phyloP scores from a whole-genome alignment of 1,139 yeast species.

The Diutina ranongensis region DNA sequence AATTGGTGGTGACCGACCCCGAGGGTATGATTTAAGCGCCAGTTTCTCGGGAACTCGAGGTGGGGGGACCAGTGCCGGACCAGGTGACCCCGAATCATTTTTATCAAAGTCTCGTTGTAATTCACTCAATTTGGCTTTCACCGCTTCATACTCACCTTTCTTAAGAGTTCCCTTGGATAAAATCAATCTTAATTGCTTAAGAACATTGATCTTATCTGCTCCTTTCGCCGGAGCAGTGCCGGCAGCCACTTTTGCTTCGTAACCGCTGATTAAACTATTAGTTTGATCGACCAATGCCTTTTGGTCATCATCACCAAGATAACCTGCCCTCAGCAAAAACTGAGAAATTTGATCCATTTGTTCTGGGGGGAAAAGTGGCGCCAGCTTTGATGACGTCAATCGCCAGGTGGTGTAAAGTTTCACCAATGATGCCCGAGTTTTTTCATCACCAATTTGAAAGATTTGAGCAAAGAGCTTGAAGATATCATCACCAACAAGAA shows the following conservation, averaged over 20 bases:
- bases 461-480: slow-evolving; percentile 63
- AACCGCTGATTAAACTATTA: slow-evolving; percentile 22
- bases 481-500: slow-evolving; percentile 55
- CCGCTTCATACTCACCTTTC: slow-evolving; percentile 17
- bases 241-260: slow-evolving; percentile 16
- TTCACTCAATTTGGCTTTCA: not conserved
- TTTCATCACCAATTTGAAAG: slow-evolving; percentile 66
- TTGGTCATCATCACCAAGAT: slow-evolving; percentile 15
- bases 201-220: slow-evolving; percentile 28
- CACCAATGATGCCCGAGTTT: slow-evolving; percentile 60
- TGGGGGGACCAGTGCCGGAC: not conserved
- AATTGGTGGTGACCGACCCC: not conserved
- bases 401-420: slow-evolving; percentile 87
- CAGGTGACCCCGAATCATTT: not conserved
- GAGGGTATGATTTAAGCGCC: not conserved
- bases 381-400: slow-evolving; percentile 35
- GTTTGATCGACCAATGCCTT: slow-evolving; percentile 23
- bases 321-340: slow-evolving; percentile 44
- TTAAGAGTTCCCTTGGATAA: slow-evolving; percentile 29
- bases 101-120: not conserved
- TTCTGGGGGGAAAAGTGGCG: slow-evolving; percentile 62
- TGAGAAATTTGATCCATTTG: slow-evolving; percentile 64
- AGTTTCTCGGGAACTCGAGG: not conserved
- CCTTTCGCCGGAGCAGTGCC: slow-evolving; percentile 20
- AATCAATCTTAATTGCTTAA: slow-evolving; percentile 30